A percentile compares a stretch with the other conserved stretches of the same genome.
phyloP scores from a whole-genome alignment of 371 early-diverging fungal species.

The Actinomortierella ambigua region DNA sequence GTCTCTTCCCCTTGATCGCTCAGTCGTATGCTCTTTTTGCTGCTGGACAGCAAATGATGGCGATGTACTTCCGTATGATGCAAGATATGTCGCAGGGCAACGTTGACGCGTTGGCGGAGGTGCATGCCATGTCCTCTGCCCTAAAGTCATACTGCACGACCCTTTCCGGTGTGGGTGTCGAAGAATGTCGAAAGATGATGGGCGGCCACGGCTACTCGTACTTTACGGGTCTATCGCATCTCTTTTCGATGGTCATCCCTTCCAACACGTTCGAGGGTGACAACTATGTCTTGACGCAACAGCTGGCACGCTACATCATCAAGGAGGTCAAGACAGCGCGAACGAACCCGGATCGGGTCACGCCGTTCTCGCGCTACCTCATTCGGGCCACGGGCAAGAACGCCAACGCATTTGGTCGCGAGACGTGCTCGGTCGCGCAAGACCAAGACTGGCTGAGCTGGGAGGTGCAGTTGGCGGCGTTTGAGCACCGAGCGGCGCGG shows the following conservation, averaged over 20 bases:
- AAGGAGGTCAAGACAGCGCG: constrained; percentile 61
- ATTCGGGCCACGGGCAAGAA: constrained; percentile 49
- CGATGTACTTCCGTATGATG: constrained; percentile 64
- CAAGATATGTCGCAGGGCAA: constrained; percentile 68
- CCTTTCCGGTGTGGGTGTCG: constrained; percentile 72
- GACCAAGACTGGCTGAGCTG: constrained; percentile 58
- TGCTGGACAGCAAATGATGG: constrained; percentile 67
- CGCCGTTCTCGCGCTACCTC: constrained; percentile 51
- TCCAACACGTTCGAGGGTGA: constrained; percentile 67
- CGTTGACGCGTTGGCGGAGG: constrained; percentile 67
- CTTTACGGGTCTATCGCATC: constrained; percentile 76
- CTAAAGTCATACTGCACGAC: constrained; percentile 83
- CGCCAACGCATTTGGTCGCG: constrained; percentile 54
- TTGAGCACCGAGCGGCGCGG: constrained; percentile 70
- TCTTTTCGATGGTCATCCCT: constrained; percentile 47
- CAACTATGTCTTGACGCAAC: constrained; percentile 79
- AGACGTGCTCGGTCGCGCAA: constrained; percentile 49
- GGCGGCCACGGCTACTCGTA: constrained; percentile 86
- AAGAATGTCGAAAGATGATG: constrained; percentile 72
- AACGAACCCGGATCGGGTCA: constrained; percentile 51
- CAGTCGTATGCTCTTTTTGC: constrained; percentile 75
- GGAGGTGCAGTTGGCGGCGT: constrained; percentile 63
- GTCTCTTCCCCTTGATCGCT: constrained; percentile 74
- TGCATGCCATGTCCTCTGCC: constrained; percentile 82
- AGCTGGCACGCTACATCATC: constrained; percentile 71